Percentiles rank a stretch among this genome's conserved stretches.
phyloP scores from a whole-genome alignment of 2,329 filamentous ascomycete species.

The Byssochlamys sp. region DNA sequence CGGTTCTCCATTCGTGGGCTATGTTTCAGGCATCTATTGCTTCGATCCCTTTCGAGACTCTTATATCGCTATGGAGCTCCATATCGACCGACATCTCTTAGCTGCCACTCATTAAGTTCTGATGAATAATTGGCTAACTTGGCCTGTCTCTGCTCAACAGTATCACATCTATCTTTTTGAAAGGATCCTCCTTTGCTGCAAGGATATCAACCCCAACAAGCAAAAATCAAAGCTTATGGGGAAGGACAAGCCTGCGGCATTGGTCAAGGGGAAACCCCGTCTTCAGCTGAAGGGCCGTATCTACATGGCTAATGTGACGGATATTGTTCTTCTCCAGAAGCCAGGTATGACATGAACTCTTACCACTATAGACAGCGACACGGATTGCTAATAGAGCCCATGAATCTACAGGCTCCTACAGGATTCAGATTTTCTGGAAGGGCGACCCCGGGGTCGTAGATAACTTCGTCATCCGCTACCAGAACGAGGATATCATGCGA shows the following conservation, averaged over 20 bases:
- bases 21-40: too few species aligned
- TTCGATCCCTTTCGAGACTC: too few species aligned
- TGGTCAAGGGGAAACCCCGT: constrained; percentile 62
- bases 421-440: constrained; percentile 97
- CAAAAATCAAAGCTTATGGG: constrained; percentile 54
- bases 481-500: constrained; percentile 82
- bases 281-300: constrained; percentile 93
- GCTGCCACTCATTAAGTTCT: neutral
- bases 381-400: constrained; percentile 2
- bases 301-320: constrained; percentile 97
- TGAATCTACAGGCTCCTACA: constrained; percentile 62
- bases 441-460: constrained; percentile 91
- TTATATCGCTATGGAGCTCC: too few species aligned
- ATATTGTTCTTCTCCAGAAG: constrained; percentile 78
- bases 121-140: constrained; percentile 7
- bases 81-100: too few species aligned
- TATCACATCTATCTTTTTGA: constrained; percentile 98
- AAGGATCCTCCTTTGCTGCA: constrained; percentile 89
- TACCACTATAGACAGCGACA: neutral
- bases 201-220: constrained; percentile 82
- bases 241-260: constrained; percentile 59
- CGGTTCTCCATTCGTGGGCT: too few species aligned
- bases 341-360: constrained; percentile 54
- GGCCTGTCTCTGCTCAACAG: constrained; percentile 35
- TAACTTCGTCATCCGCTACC: constrained; percentile 89